These are phyloP conservation scores for Mortierella sp. DNA, from an alignment of 371 early-diverging fungal genomes.

Conservation along the genomic window DNA sequence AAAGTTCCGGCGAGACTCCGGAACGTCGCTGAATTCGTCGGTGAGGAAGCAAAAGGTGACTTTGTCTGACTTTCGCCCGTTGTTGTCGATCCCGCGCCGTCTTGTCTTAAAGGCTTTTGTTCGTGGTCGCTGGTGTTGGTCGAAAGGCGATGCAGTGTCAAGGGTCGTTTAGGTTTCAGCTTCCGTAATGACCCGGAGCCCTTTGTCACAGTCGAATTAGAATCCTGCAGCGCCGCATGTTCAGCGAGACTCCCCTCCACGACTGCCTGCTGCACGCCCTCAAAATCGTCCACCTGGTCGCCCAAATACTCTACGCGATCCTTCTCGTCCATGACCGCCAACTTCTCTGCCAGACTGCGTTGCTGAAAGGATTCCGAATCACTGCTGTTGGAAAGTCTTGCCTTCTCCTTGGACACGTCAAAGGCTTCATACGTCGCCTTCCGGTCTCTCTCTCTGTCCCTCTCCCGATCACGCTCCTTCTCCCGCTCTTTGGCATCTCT, in stretches of 20 bases:
- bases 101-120: neutral
- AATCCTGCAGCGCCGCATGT: neutral
- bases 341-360: neutral
- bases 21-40: conserved; percentile 37
- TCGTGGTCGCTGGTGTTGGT: conserved; percentile 14
- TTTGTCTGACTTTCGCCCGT: conserved; percentile 9
- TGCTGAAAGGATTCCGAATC: conserved; percentile 25
- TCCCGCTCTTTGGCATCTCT: conserved; percentile 41
- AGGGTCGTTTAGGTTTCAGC: conserved; percentile 38
- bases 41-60: conserved; percentile 16
- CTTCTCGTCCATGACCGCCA: conserved; percentile 6
- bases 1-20: conserved; percentile 41
- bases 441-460: conserved; percentile 41
- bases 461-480: conserved; percentile 45
- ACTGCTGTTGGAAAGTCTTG: neutral
- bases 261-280: neutral
- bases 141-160: conserved; percentile 12
- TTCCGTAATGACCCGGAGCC: conserved; percentile 12
- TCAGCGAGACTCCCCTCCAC: conserved; percentile 5
- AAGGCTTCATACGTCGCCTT: conserved; percentile 30
- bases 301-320: conserved; percentile 9
- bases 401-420: conserved; percentile 12
- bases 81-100: neutral
- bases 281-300: neutral
- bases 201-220: conserved; percentile 4